Base-by-base conservation (phyloP, 225 moss, liverwort and hornwort species). In the Sphagnum contortum region DNA sequence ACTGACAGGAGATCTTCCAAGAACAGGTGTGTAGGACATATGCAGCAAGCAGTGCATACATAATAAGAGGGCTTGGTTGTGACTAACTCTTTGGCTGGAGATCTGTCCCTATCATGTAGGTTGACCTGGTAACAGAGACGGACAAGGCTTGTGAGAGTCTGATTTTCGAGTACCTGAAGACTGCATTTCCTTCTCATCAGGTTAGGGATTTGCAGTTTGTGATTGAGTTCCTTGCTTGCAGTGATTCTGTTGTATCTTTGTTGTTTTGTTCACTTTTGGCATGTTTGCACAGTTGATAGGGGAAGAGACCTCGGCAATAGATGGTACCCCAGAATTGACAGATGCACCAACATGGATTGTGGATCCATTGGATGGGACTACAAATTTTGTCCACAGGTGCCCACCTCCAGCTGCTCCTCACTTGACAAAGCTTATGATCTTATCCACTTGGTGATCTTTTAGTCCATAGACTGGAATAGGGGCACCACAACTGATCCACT, bases 271-370 rank as follows among this genome's bases (percentile, higher is more conserved):
- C 7, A 52, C 9, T 14, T 65, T 12, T 50, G 12, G 48, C 8
- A 46, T 46, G 49, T 59, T 52, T 52, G 60, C 68, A 66, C 81
- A 92, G 90, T 87, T 91, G 48, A 85, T 98, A 3, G 93, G 93
- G 12, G 98, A 98, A 64, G 98, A 98, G 73, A 75, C 83, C 2
- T 77, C 83, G 9, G 77, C 98, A 11, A 46, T 55, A 4, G 75
- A 78, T 12, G 91, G 93, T 59, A 79, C 80, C 7, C 81, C 81
- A 49, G 3, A 65, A 44, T 62, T 98, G 56, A 87, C 91, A 9
- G 90, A 98, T 66, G 91, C 74, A 14, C 91, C 98, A 13, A 98
- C 98, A 49, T 98, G 98, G 98, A 88, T 98, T 46, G 89, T 98
- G 48, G 98, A 98, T 75, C 98, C 98, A 29, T 63, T 98, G 13